Percentiles rank a stretch among this genome's conserved stretches.
Evolutionary conservation across 164 flowering plant genomes (phyloP).

Genomic region (Aristolochia californica): DNA sequence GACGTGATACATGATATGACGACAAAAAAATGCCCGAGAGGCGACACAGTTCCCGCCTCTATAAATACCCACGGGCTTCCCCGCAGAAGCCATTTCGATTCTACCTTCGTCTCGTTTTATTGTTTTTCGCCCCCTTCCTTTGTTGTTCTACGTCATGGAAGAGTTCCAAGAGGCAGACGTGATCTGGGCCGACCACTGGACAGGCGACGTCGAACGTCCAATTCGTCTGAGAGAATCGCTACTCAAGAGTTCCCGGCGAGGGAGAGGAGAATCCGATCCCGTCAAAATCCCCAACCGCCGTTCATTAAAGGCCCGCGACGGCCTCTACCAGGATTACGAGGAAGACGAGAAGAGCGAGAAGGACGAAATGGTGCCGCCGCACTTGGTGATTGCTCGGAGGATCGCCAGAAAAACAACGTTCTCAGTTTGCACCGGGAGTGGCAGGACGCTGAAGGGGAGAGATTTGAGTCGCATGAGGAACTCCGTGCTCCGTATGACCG

Average conservation of each 20-base stretch:
- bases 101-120: no score
- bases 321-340: conserved; percentile 6
- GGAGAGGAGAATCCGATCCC: neutral
- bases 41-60: neutral
- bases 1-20: conserved; percentile 16
- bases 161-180: conserved; percentile 31
- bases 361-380: conserved; percentile 45
- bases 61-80: no score
- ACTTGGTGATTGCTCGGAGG: conserved; percentile 13
- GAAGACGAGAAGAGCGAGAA: conserved; percentile 24
- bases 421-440: conserved; percentile 48
- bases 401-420: conserved; percentile 34
- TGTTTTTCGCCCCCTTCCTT: no score
- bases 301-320: no score
- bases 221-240: neutral
- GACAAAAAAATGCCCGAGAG: conserved; percentile 1
- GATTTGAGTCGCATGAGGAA: conserved; percentile 59
- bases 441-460: conserved; percentile 62
- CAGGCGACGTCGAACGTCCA: neutral
- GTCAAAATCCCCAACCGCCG: neutral
- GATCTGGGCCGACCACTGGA: conserved; percentile 7
- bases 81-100: no score
- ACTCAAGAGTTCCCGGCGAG: neutral
- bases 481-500: conserved; percentile 28
- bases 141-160: no score